These are phyloP conservation scores for Juncus inflexus DNA, from an alignment of 176 grass and related monocot species.

Conservation along the genomic window DNA sequence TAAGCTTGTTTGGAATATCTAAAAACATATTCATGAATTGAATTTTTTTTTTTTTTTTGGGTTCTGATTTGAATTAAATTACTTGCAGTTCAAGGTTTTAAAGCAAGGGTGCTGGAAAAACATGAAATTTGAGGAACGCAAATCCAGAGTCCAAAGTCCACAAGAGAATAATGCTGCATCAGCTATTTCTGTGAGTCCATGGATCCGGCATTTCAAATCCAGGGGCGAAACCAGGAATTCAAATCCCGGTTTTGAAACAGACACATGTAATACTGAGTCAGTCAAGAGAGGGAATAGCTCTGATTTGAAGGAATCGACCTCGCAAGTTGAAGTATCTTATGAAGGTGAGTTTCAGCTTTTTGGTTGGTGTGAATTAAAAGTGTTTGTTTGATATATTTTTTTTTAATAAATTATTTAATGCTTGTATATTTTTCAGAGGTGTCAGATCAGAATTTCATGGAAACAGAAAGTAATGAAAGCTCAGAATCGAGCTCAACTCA, in stretches of 20 bases:
- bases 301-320: conserved; percentile 14
- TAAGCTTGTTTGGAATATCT: neutral
- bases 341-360: neutral
- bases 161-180: conserved; percentile 10
- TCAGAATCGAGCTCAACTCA: conserved; percentile 26
- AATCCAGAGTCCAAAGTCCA: conserved; percentile 22
- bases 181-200: conserved; percentile 20
- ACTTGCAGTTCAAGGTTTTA: conserved; percentile 28
- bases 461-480: conserved; percentile 32
- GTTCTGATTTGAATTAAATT: conserved; percentile 6
- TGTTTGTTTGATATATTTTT: too few relatives aligned
- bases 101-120: conserved; percentile 28
- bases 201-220: conserved; percentile 22
- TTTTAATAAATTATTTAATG: too few relatives aligned
- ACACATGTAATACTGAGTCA: neutral
- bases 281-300: neutral
- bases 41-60: conserved; percentile 3
- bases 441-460: conserved; percentile 79
- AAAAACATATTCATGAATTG: neutral
- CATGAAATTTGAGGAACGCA: conserved; percentile 32
- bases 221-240: conserved; percentile 5
- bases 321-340: conserved; percentile 7
- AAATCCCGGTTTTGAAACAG: neutral
- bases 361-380: neutral
- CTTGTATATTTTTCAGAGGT: conserved; percentile 43